Conservation (phyloP, 345 rosid genomes). For the Citrus cavaleriei region DNA sequence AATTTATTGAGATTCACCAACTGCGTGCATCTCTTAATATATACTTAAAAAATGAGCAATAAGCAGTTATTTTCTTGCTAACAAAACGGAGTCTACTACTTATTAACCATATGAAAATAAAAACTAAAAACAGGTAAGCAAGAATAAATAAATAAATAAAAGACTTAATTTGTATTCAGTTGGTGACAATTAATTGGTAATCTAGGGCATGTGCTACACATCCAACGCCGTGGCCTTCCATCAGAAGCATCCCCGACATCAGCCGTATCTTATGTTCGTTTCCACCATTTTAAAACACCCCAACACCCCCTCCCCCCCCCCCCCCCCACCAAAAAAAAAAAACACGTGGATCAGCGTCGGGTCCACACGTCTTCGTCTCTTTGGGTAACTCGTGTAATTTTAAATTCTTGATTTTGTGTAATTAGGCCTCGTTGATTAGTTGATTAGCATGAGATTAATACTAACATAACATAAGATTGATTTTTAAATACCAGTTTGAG, state of each 20-base stretch:
- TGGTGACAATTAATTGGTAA: constrained; percentile 2
- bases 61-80: neutral
- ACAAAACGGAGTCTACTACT: neutral
- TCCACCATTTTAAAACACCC: neutral
- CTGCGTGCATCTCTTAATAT: neutral
- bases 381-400: constrained; percentile 8
- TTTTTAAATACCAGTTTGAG: constrained; percentile 5
- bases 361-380: constrained; percentile 22
- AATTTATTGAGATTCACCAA: constrained; percentile 32
- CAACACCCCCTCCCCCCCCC: too few relatives aligned
- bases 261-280: constrained; percentile 34
- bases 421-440: neutral
- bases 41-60: neutral
- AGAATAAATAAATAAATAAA: neutral
- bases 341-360: constrained; percentile 18
- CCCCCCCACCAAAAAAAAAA: neutral
- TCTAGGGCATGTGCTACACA: constrained; percentile 32
- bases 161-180: neutral
- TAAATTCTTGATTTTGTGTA: neutral
- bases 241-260: constrained; percentile 39
- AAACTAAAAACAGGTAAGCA: neutral
- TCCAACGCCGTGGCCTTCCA: constrained; percentile 46
- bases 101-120: neutral
- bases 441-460: neutral
- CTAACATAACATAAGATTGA: neutral